Evolutionary conservation across 306 rosid genomes (phyloP).

Genomic region (Prunus mira): DNA sequence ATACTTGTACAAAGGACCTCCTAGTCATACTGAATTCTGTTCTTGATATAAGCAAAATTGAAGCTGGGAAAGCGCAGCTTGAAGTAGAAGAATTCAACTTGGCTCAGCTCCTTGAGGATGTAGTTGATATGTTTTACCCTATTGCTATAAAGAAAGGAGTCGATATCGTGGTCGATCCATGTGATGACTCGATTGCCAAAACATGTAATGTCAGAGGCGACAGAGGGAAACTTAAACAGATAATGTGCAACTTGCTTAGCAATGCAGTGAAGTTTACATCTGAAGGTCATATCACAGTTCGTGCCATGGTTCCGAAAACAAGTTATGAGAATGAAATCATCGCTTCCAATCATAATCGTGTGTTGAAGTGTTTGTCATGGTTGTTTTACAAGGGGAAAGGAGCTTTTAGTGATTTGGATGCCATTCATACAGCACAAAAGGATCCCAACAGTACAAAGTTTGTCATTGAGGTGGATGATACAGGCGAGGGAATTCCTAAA

Average conservation of each 20-base stretch:
- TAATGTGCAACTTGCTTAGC: conserved; percentile 63
- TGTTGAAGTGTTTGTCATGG: conserved; percentile 22
- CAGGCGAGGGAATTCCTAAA: conserved; percentile 83
- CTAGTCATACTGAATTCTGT: conserved; percentile 65
- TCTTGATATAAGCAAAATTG: conserved; percentile 84
- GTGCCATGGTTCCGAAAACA: conserved; percentile 58
- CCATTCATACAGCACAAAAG: conserved; percentile 19
- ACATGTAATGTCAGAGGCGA: conserved; percentile 65
- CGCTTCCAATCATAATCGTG: conserved; percentile 23
- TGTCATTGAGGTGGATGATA: conserved; percentile 82
- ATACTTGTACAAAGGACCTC: conserved; percentile 59
- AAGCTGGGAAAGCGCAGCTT: conserved; percentile 76
- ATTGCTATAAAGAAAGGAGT: conserved; percentile 63
- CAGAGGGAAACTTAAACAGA: conserved; percentile 69
- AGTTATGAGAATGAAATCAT: conserved; percentile 39
- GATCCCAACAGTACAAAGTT: conserved; percentile 45
- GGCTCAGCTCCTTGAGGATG: conserved; percentile 63
- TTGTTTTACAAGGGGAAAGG: conserved; percentile 36
- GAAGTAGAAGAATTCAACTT: conserved; percentile 75
- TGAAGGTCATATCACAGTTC: conserved; percentile 59
- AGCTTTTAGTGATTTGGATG: conserved; percentile 21
- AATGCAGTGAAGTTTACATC: conserved; percentile 79
- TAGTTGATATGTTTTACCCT: conserved; percentile 63
- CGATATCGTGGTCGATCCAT: conserved; percentile 69
- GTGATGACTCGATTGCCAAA: conserved; percentile 54